A percentile compares a stretch with the other conserved stretches of the same genome.
Evolutionary conservation across 495 filamentous ascomycete genomes (phyloP).

Genomic region (Hyaloscypha variabilis): DNA sequence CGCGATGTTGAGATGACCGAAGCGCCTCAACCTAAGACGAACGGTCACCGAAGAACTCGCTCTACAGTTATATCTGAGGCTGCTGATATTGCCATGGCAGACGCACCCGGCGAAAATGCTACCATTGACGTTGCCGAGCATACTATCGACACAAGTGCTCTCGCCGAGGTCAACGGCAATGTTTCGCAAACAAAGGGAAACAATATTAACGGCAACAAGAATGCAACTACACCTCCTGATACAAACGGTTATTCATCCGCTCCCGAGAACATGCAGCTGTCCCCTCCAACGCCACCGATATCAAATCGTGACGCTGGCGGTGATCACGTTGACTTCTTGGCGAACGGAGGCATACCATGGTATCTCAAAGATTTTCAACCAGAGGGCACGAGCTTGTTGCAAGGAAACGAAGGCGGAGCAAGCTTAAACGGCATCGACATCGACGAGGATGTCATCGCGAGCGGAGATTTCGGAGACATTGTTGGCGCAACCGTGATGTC

Average conservation of each 20-base stretch:
- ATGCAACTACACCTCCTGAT: constrained; percentile 48
- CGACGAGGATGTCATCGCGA: constrained; percentile 77
- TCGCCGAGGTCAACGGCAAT: constrained; percentile 25
- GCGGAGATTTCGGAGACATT: constrained; percentile 4
- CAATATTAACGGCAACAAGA: constrained; percentile 29
- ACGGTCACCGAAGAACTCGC: constrained; percentile 4
- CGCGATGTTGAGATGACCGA: constrained; percentile 23
- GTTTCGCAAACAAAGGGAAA: constrained; percentile 25
- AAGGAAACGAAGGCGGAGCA: constrained; percentile 72
- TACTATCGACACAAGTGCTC: constrained; percentile 13
- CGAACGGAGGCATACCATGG: constrained; percentile 81
- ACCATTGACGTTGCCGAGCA: constrained; percentile 29
- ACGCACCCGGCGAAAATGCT: constrained; percentile 32
- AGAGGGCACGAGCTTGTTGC: constrained; percentile 70
- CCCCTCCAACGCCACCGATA: constrained; percentile 45
- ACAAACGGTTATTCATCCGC: constrained; percentile 47
- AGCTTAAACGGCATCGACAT: constrained; percentile 85
- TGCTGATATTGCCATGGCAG: constrained; percentile 34
- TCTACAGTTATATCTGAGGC: background rate
- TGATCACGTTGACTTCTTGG: constrained; percentile 50
- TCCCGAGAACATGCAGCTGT: constrained; percentile 25
- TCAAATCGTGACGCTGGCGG: constrained; percentile 34
- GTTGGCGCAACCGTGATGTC: constrained; percentile 3
- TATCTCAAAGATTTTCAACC: constrained; percentile 84
- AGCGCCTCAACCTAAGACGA: background rate